Evolutionary conservation across 306 rosid species (phyloP), one percentile per base, ranked within the genome.

Genomic region (Biancaea sappan): DNA sequence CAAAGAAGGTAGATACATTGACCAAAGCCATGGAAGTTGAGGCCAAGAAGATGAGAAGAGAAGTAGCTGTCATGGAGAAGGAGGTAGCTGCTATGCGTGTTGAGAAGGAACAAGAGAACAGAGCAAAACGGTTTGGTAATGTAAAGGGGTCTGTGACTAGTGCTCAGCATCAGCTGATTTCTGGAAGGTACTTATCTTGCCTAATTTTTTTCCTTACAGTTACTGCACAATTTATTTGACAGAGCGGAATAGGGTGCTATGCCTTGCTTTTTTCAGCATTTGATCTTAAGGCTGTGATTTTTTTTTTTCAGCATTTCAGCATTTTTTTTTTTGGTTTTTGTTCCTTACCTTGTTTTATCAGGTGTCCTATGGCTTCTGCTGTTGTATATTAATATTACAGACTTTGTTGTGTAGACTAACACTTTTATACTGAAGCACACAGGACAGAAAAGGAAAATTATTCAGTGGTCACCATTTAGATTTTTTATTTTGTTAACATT

Each of bases 41-140:
- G 83, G 99, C 99, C n/a, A 92, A 85, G 89, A 95, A 92, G 79
- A 95, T 95, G 98, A 89, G 98, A 87, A 90, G 99, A 69, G 99
- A 95, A 87, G 99, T 95, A 60, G 97, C 98, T 72, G 78, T 74
- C 66, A 95, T 92, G 99, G 99, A 95, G 90, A 95, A 92, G 85
- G 97, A 95, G 87, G 98, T 95, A 66, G 94, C 99, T 83, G 99
- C 98, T n/a, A 92, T 95, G 96, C 96, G 99, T 22, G 89, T 90
- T 61, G 99, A 95, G 66, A 95, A 95, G 78, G 99, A 86, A 61
- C 99, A 95, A 59, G 98, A 90, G 32, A 90, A 76, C 81, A 87
- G 95, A 86, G 89, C 97, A 19, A 95, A 86, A 87, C 86, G 98
- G 69, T 92, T 87, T 77, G 82, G 96, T 59, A 79, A 73, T 84